Conservation (phyloP, 257 asterid genomes). For the Solanum tarapatanum region DNA sequence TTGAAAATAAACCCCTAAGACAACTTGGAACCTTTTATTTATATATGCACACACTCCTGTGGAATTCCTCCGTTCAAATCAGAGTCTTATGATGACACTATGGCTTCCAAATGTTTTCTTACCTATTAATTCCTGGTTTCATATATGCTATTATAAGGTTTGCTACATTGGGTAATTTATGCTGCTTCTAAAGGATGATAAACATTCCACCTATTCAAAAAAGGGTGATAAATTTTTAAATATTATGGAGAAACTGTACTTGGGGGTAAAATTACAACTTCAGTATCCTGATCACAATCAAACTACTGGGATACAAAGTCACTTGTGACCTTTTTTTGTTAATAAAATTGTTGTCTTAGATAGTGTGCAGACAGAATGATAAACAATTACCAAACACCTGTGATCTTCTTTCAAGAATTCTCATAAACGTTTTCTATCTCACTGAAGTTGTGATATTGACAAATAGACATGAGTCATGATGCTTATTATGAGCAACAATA, state of each 20-base stretch:
- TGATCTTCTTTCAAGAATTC: background rate
- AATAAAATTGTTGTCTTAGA: background rate
- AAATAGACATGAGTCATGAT: background rate
- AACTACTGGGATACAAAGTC: background rate
- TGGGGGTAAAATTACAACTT: background rate
- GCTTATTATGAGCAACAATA: background rate
- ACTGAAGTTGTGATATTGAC: background rate
- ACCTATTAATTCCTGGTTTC: background rate
- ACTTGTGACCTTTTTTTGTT: background rate
- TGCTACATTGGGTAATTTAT: background rate
- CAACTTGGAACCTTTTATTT: background rate
- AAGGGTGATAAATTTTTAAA: background rate
- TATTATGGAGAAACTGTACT: background rate
- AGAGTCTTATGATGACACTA: background rate
- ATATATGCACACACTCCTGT: background rate
- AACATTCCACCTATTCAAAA: background rate
- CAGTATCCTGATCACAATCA: background rate
- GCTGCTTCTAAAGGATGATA: background rate
- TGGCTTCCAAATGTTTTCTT: background rate
- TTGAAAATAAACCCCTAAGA: background rate
- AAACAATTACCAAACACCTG: background rate
- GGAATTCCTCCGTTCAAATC: background rate
- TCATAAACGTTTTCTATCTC: background rate
- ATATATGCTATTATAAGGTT: background rate
- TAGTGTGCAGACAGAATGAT: background rate